Evolutionary conservation across 2,329 filamentous ascomycete genomes (phyloP).

Genomic region (Colletotrichum trifolii): DNA sequence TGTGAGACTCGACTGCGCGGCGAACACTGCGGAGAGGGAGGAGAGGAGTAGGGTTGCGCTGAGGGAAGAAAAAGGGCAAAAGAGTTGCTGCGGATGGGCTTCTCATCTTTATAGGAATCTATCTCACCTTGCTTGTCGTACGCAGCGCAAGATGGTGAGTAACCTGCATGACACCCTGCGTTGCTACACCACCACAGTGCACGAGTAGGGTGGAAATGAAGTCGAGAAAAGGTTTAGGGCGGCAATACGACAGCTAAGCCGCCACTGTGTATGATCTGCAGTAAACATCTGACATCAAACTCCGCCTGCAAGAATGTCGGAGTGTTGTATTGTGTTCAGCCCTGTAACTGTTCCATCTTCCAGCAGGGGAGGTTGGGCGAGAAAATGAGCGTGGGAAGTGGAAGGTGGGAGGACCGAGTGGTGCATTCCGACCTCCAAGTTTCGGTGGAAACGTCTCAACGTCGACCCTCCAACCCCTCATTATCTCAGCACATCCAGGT

Average conservation of each 20-base stretch:
- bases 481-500: too few relatives aligned
- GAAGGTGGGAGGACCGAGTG: not conserved
- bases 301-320: conserved; percentile 19
- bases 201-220: conserved; percentile 23
- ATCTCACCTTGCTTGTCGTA: too few relatives aligned
- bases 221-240: conserved; percentile 37
- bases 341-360: conserved; percentile 6
- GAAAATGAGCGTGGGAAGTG: not conserved
- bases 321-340: conserved; percentile 27
- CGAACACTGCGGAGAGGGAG: conserved; percentile 29
- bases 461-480: conserved; percentile 1
- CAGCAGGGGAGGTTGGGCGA: conserved; percentile 11
- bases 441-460: conserved; percentile 35
- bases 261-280: conserved; percentile 31
- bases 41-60: conserved; percentile 36
- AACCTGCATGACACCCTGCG: too few relatives aligned
- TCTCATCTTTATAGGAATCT: conserved; percentile 34
- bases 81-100: conserved; percentile 7
- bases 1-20: conserved; percentile 34
- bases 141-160: too few relatives aligned
- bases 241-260: conserved; percentile 27
- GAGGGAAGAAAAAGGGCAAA: conserved; percentile 1
- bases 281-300: conserved; percentile 5
- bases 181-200: too few relatives aligned
- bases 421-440: not conserved